Base-by-base conservation (phyloP, 805 yeast species). In the Candida verbasci region DNA sequence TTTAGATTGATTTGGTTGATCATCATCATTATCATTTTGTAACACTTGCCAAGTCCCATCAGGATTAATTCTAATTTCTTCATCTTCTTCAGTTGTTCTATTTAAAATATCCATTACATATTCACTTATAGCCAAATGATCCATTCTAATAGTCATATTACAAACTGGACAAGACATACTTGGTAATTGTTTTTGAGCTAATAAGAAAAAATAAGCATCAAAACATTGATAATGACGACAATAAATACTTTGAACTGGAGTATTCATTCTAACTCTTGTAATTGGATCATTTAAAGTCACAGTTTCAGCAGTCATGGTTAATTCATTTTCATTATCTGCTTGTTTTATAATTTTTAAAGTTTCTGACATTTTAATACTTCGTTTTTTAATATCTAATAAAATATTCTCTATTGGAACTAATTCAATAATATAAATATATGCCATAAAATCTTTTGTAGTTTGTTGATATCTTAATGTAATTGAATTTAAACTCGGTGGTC, bases 131-230 rank as follows among this genome's bases (percentile, higher is more conserved):
- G 82, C 79, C 36, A 93, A 54, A 42, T 80, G 81, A 11, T 72
- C 71, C 11, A 79, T 62, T 2, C 65, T 58, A 2, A 86, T 60
- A 2, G 52, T 52, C 4, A 59, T 62, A 42, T 74, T 74, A 54
- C 98, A 93, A 3, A 86, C 70, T 0, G 97, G 96, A 52, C 98
- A 93, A 35, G 63, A 62, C 97, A 97, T 91, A 0, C 85, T 76
- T 0, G 96, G 83, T 0, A 84, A 76, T 52, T 83, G 91, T 38
- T 69, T 68, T 55, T 91, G 97, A 29, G 88, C 68, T 49, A 78
- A 75, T 8, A 93, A 48, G 52, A 75, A 93, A 29, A 85, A 76
- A 24, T 70, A 56, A 0, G 86, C 89, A 58, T 93, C 98, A 55
- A 89, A 86, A 53, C 97, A 89, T 49, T 85, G 91, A 11, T 87